These are phyloP conservation scores for Podaxis sp. DNA, from an alignment of 768 basidiomycete species.

Conservation along the genomic window DNA sequence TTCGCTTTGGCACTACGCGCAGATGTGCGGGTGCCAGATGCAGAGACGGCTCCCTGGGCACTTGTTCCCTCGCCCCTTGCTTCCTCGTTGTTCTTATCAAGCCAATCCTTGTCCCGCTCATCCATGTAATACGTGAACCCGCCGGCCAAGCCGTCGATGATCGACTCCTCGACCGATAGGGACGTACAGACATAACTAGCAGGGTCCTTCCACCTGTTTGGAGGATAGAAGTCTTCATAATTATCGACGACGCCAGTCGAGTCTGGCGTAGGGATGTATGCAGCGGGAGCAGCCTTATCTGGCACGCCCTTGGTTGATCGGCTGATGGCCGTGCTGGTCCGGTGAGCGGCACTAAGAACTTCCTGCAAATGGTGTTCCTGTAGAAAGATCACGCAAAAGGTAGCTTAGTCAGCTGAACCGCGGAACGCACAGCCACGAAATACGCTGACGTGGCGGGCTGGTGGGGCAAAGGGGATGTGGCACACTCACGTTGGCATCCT, in stretches of 20 bases:
- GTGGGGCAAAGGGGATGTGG: conserved; percentile 20
- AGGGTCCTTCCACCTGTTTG: conserved; percentile 71
- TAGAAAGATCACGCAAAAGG: conserved; percentile 10
- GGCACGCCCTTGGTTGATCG: conserved; percentile 22
- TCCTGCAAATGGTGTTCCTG: conserved; percentile 55
- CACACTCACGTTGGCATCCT: conserved; percentile 86
- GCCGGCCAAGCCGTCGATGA: conserved; percentile 55
- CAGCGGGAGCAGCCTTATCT: conserved; percentile 42
- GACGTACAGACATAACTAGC: conserved; percentile 75
- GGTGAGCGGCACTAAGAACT: conserved; percentile 42
- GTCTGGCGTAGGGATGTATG: conserved; percentile 91
- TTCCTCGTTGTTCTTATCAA: conserved; percentile 86
- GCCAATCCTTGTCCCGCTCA: conserved; percentile 93
- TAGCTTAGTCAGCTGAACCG: conserved; percentile 43
- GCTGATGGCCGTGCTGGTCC: conserved; percentile 13
- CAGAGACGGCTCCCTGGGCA: conserved; percentile 62
- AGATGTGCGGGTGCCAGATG: conserved; percentile 50
- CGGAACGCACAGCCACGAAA: conserved; percentile 46
- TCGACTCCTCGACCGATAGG: conserved; percentile 79
- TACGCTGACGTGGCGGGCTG: conserved; percentile 34
- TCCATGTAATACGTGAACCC: conserved; percentile 93
- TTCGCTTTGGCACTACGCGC: conserved; percentile 73
- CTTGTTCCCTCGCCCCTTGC: conserved; percentile 85
- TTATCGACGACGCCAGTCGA: conserved; percentile 76
- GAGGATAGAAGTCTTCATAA: conserved; percentile 73